phyloP scores from a whole-genome alignment of 2,329 filamentous ascomycete genomes.

The Corynespora cassiicola region DNA sequence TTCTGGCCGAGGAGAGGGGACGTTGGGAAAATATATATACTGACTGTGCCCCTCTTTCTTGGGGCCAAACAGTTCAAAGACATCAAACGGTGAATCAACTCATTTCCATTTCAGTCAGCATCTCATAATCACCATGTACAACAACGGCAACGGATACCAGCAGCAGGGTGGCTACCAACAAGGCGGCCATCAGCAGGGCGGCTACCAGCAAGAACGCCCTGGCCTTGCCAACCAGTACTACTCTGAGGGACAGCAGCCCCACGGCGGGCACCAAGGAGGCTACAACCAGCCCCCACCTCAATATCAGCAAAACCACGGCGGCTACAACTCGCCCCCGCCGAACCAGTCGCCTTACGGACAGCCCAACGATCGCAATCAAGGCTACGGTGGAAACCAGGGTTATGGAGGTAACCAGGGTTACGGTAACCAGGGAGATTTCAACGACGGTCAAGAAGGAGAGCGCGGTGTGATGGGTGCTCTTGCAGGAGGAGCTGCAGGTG shows the following conservation, averaged over 20 bases:
- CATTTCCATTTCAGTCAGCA: too few relatives aligned
- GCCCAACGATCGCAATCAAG: slow-evolving; percentile 3
- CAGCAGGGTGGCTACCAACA: slow-evolving; percentile 13
- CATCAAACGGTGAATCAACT: too few relatives aligned
- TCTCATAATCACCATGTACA: slow-evolving; percentile 17
- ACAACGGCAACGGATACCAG: slow-evolving; percentile 9
- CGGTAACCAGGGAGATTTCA: too few relatives aligned
- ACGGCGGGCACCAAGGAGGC: slow-evolving; percentile 11
- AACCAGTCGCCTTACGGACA: slow-evolving; percentile 3
- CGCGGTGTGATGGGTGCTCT: slow-evolving; percentile 34
- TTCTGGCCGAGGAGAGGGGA: too few relatives aligned
- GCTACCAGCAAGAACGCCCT: slow-evolving; percentile 10
- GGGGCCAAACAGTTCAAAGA: too few relatives aligned
- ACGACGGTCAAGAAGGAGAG: slow-evolving; percentile 27
- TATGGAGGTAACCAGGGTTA: slow-evolving; percentile 7
- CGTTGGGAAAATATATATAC: too few relatives aligned
- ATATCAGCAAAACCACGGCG: slow-evolving; percentile 29
- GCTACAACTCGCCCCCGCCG: slow-evolving; percentile 6
- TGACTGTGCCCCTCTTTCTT: too few relatives aligned
- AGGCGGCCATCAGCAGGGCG: slow-evolving; percentile 20
- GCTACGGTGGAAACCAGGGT: slow-evolving; percentile 5
- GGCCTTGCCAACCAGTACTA: slow-evolving; percentile 15
- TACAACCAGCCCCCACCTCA: slow-evolving; percentile 27
- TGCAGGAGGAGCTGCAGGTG: slow-evolving; percentile 33
- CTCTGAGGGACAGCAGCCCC: slow-evolving; percentile 21